phyloP scores from a whole-genome alignment of 2,329 filamentous ascomycete species.

The Ophiobolus disseminans region DNA sequence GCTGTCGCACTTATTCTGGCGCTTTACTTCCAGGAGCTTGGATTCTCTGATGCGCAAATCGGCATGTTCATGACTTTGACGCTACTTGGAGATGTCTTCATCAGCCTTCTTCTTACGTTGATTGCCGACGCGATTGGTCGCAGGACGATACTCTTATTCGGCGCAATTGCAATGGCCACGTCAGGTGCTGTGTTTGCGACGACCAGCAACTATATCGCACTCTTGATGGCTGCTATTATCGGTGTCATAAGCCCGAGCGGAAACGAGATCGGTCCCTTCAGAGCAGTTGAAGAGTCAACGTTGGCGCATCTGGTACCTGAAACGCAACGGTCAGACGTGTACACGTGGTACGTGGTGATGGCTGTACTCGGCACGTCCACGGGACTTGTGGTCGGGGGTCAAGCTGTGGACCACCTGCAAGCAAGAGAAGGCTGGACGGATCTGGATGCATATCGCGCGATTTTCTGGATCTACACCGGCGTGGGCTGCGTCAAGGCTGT shows the following conservation, averaged over 20 bases:
- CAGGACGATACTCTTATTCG: conserved; percentile 41
- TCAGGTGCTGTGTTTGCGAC: conserved; percentile 47
- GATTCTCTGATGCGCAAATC: conserved; percentile 46
- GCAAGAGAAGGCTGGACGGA: conserved; percentile 44
- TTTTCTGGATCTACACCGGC: conserved; percentile 54
- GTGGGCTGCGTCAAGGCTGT: conserved; percentile 50
- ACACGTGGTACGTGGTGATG: conserved; percentile 51
- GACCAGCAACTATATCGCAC: conserved; percentile 36
- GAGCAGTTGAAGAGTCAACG: conserved; percentile 50
- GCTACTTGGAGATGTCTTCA: conserved; percentile 46
- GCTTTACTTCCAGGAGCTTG: conserved; percentile 44
- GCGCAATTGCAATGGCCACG: conserved; percentile 44
- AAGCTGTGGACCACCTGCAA: conserved; percentile 45
- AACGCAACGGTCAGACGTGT: conserved; percentile 43
- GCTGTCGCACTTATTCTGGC: conserved; percentile 47
- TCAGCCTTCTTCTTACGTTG: conserved; percentile 48
- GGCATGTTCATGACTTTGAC: conserved; percentile 53
- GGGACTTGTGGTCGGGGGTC: conserved; percentile 46
- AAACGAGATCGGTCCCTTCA: conserved; percentile 52
- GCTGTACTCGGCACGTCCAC: conserved; percentile 46
- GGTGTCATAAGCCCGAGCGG: conserved; percentile 50
- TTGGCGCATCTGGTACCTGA: conserved; percentile 45
- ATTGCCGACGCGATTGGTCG: conserved; percentile 47
- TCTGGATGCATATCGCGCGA: conserved; percentile 47
- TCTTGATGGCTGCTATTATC: conserved; percentile 46